A percentile compares a stretch with the other conserved stretches of the same genome.
Conservation (phyloP, 1,284 basidiomycete species). For the Cryptococcus floricola region DNA sequence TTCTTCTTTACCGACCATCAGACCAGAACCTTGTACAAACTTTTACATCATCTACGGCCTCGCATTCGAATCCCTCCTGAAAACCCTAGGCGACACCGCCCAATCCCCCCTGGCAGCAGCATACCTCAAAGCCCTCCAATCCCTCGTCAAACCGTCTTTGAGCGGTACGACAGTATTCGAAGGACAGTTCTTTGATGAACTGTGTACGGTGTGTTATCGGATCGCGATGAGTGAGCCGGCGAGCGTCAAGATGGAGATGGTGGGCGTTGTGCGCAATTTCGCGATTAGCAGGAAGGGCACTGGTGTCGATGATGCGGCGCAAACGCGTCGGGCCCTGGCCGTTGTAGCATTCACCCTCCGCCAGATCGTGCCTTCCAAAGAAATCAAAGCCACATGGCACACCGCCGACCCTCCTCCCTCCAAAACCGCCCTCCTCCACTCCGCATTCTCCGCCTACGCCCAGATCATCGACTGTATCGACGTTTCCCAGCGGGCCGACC, state of each 20-base stretch:
- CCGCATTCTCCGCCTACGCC: conserved; percentile 64
- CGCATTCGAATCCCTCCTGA: conserved; percentile 81
- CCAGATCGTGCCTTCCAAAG: conserved; percentile 61
- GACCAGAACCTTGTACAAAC: conserved; percentile 70
- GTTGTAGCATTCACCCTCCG: conserved; percentile 68
- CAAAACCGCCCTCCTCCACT: conserved; percentile 62
- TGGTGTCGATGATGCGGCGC: conserved; percentile 29
- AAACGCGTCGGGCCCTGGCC: conserved; percentile 41
- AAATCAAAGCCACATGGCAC: conserved; percentile 54
- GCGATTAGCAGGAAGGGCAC: conserved; percentile 53
- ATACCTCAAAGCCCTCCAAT: conserved; percentile 75
- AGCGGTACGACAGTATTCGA: conserved; percentile 77
- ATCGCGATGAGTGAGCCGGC: conserved; percentile 83
- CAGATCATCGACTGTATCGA: conserved; percentile 63
- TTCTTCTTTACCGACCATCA: conserved; percentile 36
- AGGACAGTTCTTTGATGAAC: conserved; percentile 79
- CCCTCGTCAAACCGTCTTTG: conserved; percentile 71
- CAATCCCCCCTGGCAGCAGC: conserved; percentile 50
- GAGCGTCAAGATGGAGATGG: conserved; percentile 66
- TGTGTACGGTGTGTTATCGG: conserved; percentile 81
- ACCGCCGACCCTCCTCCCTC: conserved; percentile 55
- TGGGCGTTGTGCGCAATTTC: conserved; percentile 67
- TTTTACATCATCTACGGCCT: conserved; percentile 91
- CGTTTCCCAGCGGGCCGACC: conserved; percentile 55
- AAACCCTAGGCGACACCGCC: conserved; percentile 56